Evolutionary conservation across 139 green algal genomes (phyloP), one percentile per base, ranked within the genome.

Genomic region (Spirogloea muscicola): DNA sequence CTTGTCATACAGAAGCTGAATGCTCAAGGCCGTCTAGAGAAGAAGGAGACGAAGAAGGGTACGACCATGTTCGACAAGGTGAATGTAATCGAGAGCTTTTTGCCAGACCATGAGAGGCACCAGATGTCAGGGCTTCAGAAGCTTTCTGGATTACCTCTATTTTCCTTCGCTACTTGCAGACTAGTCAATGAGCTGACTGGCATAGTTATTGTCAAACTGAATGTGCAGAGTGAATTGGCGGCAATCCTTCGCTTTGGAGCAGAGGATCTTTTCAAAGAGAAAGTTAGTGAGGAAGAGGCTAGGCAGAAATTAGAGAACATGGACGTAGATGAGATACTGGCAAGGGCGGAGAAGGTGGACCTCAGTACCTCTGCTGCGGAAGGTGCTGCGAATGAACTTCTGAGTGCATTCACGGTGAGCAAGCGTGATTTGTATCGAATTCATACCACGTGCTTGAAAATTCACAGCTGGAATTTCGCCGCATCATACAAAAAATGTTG

Each of bases 1-100:
- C 81, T 97, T 49, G 92, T 97, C 69, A 96, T 96, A 29, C 92
- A 91, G 81, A 87, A 85, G 76, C 95, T 96, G 88, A 93, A 96
- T 84, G 93, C 92, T 36, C 84, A 58, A 31, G 92, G 92, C 0
- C 84, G 90, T 37, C 38, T 79, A 13, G 71, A 79, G 29, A 79
- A 82, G 40, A 76, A 76, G 37, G 4, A 42, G 2, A 38, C 9
- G 25, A 72, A 79, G 49, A 81, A 82, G 49, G 63, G 39, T 63
- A 41, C 31, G 10, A 10, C 29, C 44, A 66, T 77, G 61, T 77
- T 77, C 25, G 69, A 77, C n/a, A 77, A 77, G 69, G 69, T 77
- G 18, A 25, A 57, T 63, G 39, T 33, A 33, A n/a, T n/a, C n/a
- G n/a, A n/a, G n/a, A n/a, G n/a, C n/a, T n/a, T n/a, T n/a, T n/a